Conservation (phyloP, 306 rosid species). For the Cercis canadensis region DNA sequence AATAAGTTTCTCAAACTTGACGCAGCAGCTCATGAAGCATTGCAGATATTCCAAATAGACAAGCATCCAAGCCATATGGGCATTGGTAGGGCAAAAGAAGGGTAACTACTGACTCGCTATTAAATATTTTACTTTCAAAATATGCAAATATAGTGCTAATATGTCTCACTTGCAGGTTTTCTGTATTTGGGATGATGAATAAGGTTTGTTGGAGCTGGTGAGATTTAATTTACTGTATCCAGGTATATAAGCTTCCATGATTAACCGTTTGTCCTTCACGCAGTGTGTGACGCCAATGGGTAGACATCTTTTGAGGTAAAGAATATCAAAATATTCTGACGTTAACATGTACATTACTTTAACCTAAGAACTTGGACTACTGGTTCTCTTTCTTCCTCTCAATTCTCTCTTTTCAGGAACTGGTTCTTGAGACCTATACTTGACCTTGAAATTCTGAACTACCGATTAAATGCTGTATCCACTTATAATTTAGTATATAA, state of each 20-base stretch:
- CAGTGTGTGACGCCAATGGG: constrained; percentile 96
- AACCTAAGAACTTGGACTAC: background rate
- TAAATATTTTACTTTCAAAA: constrained; percentile 23
- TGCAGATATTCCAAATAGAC: constrained; percentile 96
- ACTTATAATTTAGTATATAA: constrained; percentile 35
- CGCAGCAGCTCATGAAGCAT: constrained; percentile 88
- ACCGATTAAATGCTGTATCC: constrained; percentile 92
- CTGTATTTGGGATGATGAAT: constrained; percentile 96
- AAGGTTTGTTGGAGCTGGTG: constrained; percentile 66
- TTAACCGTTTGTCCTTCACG: constrained; percentile 39
- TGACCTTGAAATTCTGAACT: constrained; percentile 81
- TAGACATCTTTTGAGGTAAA: constrained; percentile 88
- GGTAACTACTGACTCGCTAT: constrained; percentile 57
- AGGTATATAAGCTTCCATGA: constrained; percentile 31
- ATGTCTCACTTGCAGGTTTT: constrained; percentile 70
- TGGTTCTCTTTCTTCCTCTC: constrained; percentile 8
- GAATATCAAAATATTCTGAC: constrained; percentile 19
- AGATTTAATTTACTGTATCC: constrained; percentile 29
- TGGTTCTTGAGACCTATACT: constrained; percentile 98
- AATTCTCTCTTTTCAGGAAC: constrained; percentile 55
- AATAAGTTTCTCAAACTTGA: constrained; percentile 91
- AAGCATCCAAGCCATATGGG: constrained; percentile 99
- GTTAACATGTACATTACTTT: background rate
- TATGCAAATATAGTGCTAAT: constrained; percentile 33
- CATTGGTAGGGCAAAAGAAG: constrained; percentile 98